Evolutionary conservation across 495 filamentous ascomycete genomes (phyloP).

Genomic region (Thermochaetoides thermophila): DNA sequence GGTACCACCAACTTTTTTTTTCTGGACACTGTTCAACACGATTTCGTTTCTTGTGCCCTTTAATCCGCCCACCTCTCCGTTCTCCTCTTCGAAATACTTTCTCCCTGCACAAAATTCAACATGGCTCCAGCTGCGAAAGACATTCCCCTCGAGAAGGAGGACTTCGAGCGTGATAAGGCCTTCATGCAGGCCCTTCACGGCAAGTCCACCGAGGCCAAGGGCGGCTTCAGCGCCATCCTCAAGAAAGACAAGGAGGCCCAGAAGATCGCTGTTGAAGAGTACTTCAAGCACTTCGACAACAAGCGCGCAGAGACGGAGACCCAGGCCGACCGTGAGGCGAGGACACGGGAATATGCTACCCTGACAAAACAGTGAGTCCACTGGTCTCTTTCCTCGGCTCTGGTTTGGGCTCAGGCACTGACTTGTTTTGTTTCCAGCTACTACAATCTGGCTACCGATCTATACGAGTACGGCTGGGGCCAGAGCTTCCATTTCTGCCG

Average conservation of each 20-base stretch:
- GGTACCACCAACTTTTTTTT: slow-evolving; percentile 8
- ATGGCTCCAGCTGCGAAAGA: slow-evolving; percentile 51
- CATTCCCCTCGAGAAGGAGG: slow-evolving; percentile 59
- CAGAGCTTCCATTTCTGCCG: slow-evolving; percentile 97
- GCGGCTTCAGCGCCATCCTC: slow-evolving; percentile 71
- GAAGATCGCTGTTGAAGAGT: slow-evolving; percentile 84
- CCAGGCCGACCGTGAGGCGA: slow-evolving; percentile 60
- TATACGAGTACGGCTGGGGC: slow-evolving; percentile 97
- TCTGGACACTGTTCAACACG: background rate
- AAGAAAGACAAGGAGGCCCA: slow-evolving; percentile 71
- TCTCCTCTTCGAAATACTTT: background rate
- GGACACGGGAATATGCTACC: slow-evolving; percentile 84
- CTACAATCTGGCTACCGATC: slow-evolving; percentile 94
- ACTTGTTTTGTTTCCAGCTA: slow-evolving; percentile 42
- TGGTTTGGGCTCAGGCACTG: slow-evolving; percentile 1
- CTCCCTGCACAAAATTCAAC: no score
- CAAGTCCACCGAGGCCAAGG: slow-evolving; percentile 53
- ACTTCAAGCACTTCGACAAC: slow-evolving; percentile 99
- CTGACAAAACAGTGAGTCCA: slow-evolving; percentile 75
- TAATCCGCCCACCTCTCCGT: background rate
- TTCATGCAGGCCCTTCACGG: slow-evolving; percentile 92
- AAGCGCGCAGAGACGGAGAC: slow-evolving; percentile 76
- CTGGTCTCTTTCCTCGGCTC: background rate
- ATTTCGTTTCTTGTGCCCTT: background rate
- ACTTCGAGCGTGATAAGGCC: slow-evolving; percentile 77